Evolutionary conservation across 1,284 basidiomycete species (phyloP).

Genomic region (Microbotryum saponariae): DNA sequence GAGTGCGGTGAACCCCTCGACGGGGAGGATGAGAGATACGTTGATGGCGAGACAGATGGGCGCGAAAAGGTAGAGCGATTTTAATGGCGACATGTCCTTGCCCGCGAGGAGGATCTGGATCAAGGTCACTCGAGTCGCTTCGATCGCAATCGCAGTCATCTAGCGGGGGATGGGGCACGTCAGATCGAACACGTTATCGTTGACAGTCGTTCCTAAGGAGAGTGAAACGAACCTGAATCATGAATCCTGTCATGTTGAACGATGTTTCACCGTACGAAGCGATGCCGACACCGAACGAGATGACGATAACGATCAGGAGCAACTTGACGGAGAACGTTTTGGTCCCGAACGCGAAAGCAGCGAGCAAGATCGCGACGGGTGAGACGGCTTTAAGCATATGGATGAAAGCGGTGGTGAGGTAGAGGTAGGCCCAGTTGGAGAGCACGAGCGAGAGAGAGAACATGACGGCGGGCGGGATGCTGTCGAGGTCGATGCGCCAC

Average conservation of each 20-base stretch:
- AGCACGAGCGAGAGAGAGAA: slow-evolving; percentile 31
- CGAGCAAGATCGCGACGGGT: slow-evolving; percentile 31
- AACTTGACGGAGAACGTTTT: slow-evolving; percentile 20
- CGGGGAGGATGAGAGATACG: slow-evolving; percentile 20
- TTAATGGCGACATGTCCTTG: slow-evolving; percentile 29
- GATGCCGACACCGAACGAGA: slow-evolving; percentile 29
- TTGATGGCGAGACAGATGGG: slow-evolving; percentile 28
- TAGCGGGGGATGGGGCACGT: background rate
- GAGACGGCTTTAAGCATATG: slow-evolving; percentile 30
- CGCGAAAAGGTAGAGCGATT: slow-evolving; percentile 28
- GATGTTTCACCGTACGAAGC: slow-evolving; percentile 22
- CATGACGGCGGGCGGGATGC: slow-evolving; percentile 28
- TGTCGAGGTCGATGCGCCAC: background rate
- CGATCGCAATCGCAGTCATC: slow-evolving; percentile 31
- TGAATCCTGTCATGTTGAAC: slow-evolving; percentile 26
- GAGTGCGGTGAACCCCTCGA: slow-evolving; percentile 31
- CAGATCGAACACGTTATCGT: no score
- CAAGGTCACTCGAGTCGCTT: slow-evolving; percentile 32
- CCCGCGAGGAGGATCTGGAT: slow-evolving; percentile 33
- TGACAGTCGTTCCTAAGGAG: no score
- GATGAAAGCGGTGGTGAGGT: background rate
- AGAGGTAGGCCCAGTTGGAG: slow-evolving; percentile 26
- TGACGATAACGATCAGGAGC: slow-evolving; percentile 24
- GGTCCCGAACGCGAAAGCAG: slow-evolving; percentile 28
- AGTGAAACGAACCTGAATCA: slow-evolving; percentile 12